These are phyloP conservation scores for Hagleromyces aurorensis DNA, from an alignment of 805 yeast species.

Conservation along the genomic window DNA sequence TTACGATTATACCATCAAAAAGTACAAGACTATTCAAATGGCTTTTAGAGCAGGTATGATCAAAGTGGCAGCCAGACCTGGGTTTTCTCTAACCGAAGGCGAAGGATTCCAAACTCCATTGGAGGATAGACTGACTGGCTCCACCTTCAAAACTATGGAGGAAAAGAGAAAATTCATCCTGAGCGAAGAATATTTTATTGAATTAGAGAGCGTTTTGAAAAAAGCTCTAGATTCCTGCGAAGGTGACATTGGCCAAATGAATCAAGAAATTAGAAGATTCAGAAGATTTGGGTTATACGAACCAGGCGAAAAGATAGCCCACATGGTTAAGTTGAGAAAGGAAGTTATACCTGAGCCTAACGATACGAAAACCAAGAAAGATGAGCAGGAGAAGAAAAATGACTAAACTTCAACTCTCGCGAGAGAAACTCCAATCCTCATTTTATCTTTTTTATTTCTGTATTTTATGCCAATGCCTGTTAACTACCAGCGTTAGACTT, in stretches of 20 bases:
- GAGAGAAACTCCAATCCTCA: too few species aligned
- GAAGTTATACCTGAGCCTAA: slow-evolving; percentile 11
- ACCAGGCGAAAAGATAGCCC: slow-evolving; percentile 32
- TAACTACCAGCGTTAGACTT: too few species aligned
- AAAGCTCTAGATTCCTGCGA: slow-evolving; percentile 30
- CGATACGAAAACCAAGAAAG: slow-evolving; percentile 4
- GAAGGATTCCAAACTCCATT: slow-evolving; percentile 75
- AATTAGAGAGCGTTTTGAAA: slow-evolving; percentile 42
- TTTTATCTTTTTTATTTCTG: too few species aligned
- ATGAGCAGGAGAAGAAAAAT: slow-evolving; percentile 14
- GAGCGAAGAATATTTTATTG: slow-evolving; percentile 47
- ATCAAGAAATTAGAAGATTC: slow-evolving; percentile 45
- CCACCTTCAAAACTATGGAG: slow-evolving; percentile 34
- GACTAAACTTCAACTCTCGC: too few species aligned
- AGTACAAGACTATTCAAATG: slow-evolving; percentile 65
- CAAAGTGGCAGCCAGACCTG: slow-evolving; percentile 47
- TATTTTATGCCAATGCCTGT: too few species aligned
- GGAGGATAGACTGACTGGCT: slow-evolving; percentile 31
- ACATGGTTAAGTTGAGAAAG: slow-evolving; percentile 24
- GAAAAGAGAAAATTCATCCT: slow-evolving; percentile 41
- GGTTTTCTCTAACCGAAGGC: slow-evolving; percentile 56
- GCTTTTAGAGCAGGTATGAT: slow-evolving; percentile 73
- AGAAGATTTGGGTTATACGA: slow-evolving; percentile 60
- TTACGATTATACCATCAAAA: slow-evolving; percentile 54
- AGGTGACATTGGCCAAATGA: slow-evolving; percentile 33